A percentile compares a stretch with the other conserved stretches of the same genome.
Evolutionary conservation across 805 yeast genomes (phyloP).

Genomic region (Wickerhamiella azymoides): DNA sequence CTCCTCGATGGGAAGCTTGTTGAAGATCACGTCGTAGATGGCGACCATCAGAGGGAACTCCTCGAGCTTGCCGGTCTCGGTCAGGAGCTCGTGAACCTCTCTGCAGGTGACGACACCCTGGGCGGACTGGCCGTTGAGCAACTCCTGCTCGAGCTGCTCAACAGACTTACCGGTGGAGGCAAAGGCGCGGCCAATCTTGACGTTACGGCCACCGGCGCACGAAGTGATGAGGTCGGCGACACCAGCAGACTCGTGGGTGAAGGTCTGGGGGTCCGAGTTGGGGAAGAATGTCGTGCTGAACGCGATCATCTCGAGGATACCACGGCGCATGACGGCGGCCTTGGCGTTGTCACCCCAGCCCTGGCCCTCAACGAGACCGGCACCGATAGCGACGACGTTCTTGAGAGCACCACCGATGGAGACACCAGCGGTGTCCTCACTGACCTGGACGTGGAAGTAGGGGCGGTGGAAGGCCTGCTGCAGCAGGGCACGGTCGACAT

Average conservation of each 20-base stretch:
- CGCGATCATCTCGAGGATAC: constrained; percentile 75
- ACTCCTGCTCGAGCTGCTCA: constrained; percentile 65
- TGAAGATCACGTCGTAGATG: constrained; percentile 73
- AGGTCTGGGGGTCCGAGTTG: constrained; percentile 58
- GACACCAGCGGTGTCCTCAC: constrained; percentile 89
- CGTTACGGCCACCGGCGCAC: constrained; percentile 96
- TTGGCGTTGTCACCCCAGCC: constrained; percentile 99
- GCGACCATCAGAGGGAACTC: constrained; percentile 76
- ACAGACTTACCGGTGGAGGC: constrained; percentile 68
- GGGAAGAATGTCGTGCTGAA: constrained; percentile 78
- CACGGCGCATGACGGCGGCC: constrained; percentile 94
- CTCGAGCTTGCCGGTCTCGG: constrained; percentile 34
- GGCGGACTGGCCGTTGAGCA: constrained; percentile 90
- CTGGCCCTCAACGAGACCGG: constrained; percentile 92
- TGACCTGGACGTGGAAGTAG: constrained; percentile 91
- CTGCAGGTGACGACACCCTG: constrained; percentile 86
- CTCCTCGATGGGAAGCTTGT: constrained; percentile 55
- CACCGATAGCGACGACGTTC: constrained; percentile 90
- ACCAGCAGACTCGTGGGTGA: constrained; percentile 90
- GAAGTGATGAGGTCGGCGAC: constrained; percentile 97
- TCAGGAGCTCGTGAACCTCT: constrained; percentile 80
- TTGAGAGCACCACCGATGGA: constrained; percentile 95
- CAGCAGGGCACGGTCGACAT: constrained; percentile 57
- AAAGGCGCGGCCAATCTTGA: constrained; percentile 75
- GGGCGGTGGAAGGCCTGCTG: constrained; percentile 90